Evolutionary conservation across 2,329 filamentous ascomycete species (phyloP).

Genomic region (Rhynchosporium graminicola): DNA sequence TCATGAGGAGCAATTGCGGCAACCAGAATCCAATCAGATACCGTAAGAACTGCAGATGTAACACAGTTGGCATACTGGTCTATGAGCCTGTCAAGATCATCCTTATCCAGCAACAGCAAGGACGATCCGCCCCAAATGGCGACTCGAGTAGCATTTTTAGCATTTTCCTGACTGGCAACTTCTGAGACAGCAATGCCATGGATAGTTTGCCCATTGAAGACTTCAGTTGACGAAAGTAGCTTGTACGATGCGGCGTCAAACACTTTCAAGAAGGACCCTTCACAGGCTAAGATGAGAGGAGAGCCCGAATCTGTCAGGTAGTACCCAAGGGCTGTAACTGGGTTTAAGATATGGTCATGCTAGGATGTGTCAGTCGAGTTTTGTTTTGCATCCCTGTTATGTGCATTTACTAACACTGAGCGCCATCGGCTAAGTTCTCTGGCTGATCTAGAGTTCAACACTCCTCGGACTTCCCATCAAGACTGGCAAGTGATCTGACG

Average conservation of each 20-base stretch:
- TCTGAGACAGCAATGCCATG: constrained; percentile 65
- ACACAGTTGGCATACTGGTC: constrained; percentile 23
- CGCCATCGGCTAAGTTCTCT: constrained; percentile 23
- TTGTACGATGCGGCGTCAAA: constrained; percentile 44
- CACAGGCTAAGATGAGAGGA: constrained; percentile 56
- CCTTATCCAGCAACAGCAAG: constrained; percentile 43
- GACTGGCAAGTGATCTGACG: no score
- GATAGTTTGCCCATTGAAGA: constrained; percentile 70
- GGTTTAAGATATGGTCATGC: constrained; percentile 43
- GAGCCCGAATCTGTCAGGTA: constrained; percentile 41
- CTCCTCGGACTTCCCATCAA: no score
- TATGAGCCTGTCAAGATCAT: constrained; percentile 28
- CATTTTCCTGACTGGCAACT: constrained; percentile 18
- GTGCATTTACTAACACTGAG: constrained; percentile 26
- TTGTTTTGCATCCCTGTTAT: neutral
- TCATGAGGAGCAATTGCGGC: constrained; percentile 54
- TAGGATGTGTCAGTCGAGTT: constrained; percentile 18
- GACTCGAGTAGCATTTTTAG: constrained; percentile 39
- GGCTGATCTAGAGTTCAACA: neutral
- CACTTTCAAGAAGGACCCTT: constrained; percentile 59
- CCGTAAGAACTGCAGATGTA: constrained; percentile 45
- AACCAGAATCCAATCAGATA: constrained; percentile 78
- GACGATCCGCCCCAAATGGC: constrained; percentile 72
- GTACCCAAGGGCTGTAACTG: constrained; percentile 62
- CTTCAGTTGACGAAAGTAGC: constrained; percentile 46